Percentiles rank a stretch among this genome's conserved stretches.
phyloP scores from a whole-genome alignment of 208 protist genomes.

The Crithidia bombi region DNA sequence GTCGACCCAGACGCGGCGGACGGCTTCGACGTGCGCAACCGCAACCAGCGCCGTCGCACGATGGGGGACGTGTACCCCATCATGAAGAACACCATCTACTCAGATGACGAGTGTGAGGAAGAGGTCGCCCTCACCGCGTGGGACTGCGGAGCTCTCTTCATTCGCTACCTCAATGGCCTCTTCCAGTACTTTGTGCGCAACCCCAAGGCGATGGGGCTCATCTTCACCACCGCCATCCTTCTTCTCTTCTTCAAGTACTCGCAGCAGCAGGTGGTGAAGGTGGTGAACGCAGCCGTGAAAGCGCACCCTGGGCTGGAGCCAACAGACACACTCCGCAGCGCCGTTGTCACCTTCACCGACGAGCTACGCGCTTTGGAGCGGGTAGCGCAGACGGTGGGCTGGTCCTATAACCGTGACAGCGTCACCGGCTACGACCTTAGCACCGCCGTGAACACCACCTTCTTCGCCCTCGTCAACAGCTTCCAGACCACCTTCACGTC shows the following conservation, averaged over 20 bases:
- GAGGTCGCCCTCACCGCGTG: slow-evolving; percentile 37
- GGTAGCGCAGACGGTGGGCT: slow-evolving; percentile 38
- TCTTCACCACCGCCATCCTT: slow-evolving; percentile 51
- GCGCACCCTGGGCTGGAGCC: slow-evolving; percentile 59
- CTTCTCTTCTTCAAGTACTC: slow-evolving; percentile 72
- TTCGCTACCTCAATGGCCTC: slow-evolving; percentile 54
- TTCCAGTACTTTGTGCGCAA: slow-evolving; percentile 60
- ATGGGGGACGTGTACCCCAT: slow-evolving; percentile 60
- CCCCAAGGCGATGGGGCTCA: slow-evolving; percentile 53
- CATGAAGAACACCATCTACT: slow-evolving; percentile 73
- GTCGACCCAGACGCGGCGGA: not conserved
- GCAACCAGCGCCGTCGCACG: slow-evolving; percentile 20
- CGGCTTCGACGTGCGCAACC: slow-evolving; percentile 18
- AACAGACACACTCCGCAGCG: slow-evolving; percentile 46
- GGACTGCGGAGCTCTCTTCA: slow-evolving; percentile 53
- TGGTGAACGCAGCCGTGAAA: slow-evolving; percentile 44
- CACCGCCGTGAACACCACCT: slow-evolving; percentile 27
- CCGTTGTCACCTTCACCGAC: slow-evolving; percentile 49
- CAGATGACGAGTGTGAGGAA: slow-evolving; percentile 51
- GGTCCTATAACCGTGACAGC: slow-evolving; percentile 38
- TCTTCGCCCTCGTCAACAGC: slow-evolving; percentile 37
- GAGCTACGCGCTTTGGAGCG: slow-evolving; percentile 42
- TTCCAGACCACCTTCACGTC: slow-evolving; percentile 38
- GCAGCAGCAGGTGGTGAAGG: slow-evolving; percentile 52
- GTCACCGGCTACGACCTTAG: slow-evolving; percentile 36